Base-by-base conservation (phyloP, 2,329 filamentous ascomycete genomes). In the Exophiala calicioides region DNA sequence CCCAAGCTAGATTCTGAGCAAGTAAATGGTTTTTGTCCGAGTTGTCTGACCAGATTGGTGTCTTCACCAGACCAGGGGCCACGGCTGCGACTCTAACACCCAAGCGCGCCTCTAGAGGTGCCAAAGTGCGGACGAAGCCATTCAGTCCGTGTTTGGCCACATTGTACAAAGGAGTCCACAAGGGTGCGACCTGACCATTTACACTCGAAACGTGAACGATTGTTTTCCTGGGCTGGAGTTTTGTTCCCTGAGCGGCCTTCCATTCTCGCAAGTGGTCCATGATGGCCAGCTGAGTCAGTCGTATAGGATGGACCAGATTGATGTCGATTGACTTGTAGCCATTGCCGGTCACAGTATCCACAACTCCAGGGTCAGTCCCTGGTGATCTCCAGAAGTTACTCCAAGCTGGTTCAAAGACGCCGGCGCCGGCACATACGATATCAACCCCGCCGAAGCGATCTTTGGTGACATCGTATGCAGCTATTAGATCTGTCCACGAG, bases 21-120 rank as follows among this genome's bases (percentile, higher is more conserved):
- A 41, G 24, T 1, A 49, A 76, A 76, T 27, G 76, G 63, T 1
- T 39, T 59, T 82, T 83, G 60, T 82, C 78, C 0, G 77, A 75
- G 54, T 81, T 71, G 3, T 81, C 79, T 0, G 74, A 78, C 79
- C 79, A 83, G 2, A 83, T 63, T 5, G 80, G 80, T 10, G 80
- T 83, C 50, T 74, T 79, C 55, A 82, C 79, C 1, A 81, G 62
- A 0, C 79, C 80, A 0, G 80, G 80, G 5, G 79, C 79, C 2
- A 83, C 79, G 3, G 74, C 79, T 15, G 78, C 81, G 9, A 82
- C 78, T 1, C 78, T 65, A 42, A 83, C 78, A 0, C 75, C 76
- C 16, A 76, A 54, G 1, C 72, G 71, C 1, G 56, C 59, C 13
- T 80, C 78, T 4, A 82, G 68, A 1, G 66, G 62, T 0, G 65